A percentile compares a stretch with the other conserved stretches of the same genome.
These are phyloP conservation scores for Cryptosporidium sp. DNA, from an alignment of 169 alveolate species.

Conservation along the genomic window DNA sequence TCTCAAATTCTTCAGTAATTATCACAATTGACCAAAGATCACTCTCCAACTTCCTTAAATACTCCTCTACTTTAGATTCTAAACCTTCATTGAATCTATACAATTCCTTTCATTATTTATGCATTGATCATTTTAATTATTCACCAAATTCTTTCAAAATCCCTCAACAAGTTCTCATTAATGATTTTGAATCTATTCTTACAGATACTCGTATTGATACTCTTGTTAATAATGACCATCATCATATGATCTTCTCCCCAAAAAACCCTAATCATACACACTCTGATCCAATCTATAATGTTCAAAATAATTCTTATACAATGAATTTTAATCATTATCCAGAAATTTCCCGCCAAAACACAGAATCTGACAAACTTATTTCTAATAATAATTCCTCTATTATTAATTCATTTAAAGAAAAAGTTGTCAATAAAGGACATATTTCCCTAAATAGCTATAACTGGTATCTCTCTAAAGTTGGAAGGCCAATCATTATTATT, in stretches of 20 bases:
- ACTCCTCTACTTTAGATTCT: conserved; percentile 3
- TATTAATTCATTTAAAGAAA: conserved; percentile 20
- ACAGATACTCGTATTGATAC: not conserved
- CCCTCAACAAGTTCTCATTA: conserved; percentile 1
- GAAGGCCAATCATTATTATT: not conserved
- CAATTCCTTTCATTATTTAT: not conserved
- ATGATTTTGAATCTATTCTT: not conserved
- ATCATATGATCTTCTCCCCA: conserved; percentile 20
- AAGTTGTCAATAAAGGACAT: conserved; percentile 22
- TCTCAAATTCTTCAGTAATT: conserved; percentile 18
- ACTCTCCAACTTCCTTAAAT: conserved; percentile 14
- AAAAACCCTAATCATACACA: not conserved
- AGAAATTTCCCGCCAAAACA: not conserved
- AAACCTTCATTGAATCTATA: not conserved
- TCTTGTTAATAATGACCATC: not conserved
- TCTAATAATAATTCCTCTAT: not conserved
- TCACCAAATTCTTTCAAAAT: not conserved
- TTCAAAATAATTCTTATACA: not conserved
- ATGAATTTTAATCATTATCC: not conserved
- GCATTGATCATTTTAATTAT: conserved; percentile 1
- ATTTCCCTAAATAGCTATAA: conserved; percentile 19
- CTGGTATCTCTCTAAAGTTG: conserved; percentile 39
- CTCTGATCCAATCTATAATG: not conserved
- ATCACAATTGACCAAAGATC: conserved; percentile 33
- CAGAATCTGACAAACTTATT: not conserved